phyloP scores from a whole-genome alignment of 148 eudicot species.

The Rhododendron mucronatum region DNA sequence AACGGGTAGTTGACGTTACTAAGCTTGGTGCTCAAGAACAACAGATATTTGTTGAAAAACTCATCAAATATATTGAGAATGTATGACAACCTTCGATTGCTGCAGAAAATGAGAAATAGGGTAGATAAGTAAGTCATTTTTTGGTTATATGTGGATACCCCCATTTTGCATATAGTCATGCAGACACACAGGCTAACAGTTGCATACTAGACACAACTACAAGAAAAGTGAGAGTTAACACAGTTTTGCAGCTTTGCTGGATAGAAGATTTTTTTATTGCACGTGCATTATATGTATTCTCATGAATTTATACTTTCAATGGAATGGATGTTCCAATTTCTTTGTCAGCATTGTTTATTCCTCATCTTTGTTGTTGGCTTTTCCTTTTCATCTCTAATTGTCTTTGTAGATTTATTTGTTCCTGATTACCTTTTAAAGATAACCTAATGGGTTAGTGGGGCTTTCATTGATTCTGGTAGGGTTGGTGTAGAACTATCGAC shows the following conservation, averaged over 20 bases:
- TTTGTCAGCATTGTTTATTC: not conserved
- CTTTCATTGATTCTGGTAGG: constrained; percentile 28
- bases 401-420: not conserved
- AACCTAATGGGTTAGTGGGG: not conserved
- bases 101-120: constrained; percentile 49
- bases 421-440: not conserved
- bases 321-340: not conserved
- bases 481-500: constrained; percentile 67
- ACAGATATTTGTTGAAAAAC: too few relatives aligned
- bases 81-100: too few relatives aligned
- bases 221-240: not conserved
- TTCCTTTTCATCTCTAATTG: not conserved
- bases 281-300: not conserved
- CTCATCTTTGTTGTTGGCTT: not conserved
- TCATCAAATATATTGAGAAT: too few relatives aligned
- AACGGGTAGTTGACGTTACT: too few relatives aligned
- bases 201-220: not conserved
- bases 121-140: constrained; percentile 51
- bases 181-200: not conserved
- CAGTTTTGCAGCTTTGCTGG: not conserved
- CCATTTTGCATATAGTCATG: too few relatives aligned
- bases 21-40: too few relatives aligned
- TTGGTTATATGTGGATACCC: not conserved
- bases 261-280: not conserved
- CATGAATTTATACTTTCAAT: not conserved